These are phyloP conservation scores for Boletus rufocinnamomeus DNA, from an alignment of 768 basidiomycete species.

Conservation along the genomic window DNA sequence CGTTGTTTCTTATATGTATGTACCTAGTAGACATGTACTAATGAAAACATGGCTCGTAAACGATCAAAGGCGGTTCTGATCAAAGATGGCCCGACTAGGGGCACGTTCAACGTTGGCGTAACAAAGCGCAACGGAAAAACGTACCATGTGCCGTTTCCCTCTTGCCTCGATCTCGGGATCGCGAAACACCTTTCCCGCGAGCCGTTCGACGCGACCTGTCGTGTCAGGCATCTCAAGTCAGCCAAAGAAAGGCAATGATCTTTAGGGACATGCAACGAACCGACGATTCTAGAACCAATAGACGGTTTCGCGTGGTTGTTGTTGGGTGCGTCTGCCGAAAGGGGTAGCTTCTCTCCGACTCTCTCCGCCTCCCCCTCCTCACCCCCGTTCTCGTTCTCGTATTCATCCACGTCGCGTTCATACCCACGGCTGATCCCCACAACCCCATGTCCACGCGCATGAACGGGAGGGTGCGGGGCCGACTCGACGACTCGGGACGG, in stretches of 20 bases:
- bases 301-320: not conserved
- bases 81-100: slow-evolving; percentile 7
- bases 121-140: not conserved
- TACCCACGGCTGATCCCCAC: slow-evolving; percentile 16
- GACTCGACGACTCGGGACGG: not conserved
- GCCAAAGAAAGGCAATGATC: not conserved
- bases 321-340: too few species aligned
- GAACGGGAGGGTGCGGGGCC: not conserved
- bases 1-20: not conserved
- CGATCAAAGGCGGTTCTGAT: not conserved
- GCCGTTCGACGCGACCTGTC: slow-evolving; percentile 17
- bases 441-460: rapidly evolving
- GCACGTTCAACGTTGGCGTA: not conserved
- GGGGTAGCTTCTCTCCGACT: not conserved
- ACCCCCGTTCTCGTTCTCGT: not conserved
- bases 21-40: too few species aligned
- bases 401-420: slow-evolving; percentile 26
- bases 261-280: not conserved
- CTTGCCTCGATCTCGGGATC: slow-evolving; percentile 23
- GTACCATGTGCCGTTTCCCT: slow-evolving; percentile 20
- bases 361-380: not conserved
- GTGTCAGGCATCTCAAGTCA: not conserved
- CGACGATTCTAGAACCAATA: slow-evolving; percentile 8
- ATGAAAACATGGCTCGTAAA: not conserved
- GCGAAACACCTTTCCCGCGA: slow-evolving; percentile 23